Evolutionary conservation across 257 asterid species (phyloP).

Genomic region (Thymus mandschuricus): DNA sequence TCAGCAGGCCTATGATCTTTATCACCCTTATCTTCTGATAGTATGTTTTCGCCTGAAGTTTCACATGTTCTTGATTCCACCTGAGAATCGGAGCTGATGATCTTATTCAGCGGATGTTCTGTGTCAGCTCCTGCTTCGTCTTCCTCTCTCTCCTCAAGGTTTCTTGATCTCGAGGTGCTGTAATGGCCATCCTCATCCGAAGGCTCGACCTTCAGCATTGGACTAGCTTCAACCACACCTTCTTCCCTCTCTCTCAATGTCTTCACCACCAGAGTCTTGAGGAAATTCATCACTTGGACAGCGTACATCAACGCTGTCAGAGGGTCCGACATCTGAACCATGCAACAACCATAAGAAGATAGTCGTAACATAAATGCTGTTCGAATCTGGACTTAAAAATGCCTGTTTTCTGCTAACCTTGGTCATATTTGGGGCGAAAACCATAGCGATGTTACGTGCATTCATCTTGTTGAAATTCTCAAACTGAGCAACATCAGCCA

Average conservation of each 20-base stretch:
- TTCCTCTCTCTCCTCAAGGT: constrained; percentile 31
- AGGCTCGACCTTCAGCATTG: constrained; percentile 39
- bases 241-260: constrained; percentile 62
- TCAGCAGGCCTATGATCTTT: constrained; percentile 27
- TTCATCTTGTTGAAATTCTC: constrained; percentile 82
- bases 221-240: constrained; percentile 37
- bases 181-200: constrained; percentile 51
- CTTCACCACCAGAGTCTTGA: constrained; percentile 57
- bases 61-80: constrained; percentile 34
- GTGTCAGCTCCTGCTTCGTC: constrained; percentile 18
- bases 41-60: constrained; percentile 42
- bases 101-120: constrained; percentile 26
- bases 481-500: constrained; percentile 93
- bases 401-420: constrained; percentile 48
- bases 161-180: constrained; percentile 28
- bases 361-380: neutral
- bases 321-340: constrained; percentile 74
- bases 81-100: constrained; percentile 20
- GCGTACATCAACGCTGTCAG: constrained; percentile 73
- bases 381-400: neutral
- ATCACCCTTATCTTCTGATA: constrained; percentile 34
- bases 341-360: neutral
- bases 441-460: constrained; percentile 88
- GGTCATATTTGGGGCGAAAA: constrained; percentile 95
- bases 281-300: constrained; percentile 79